Evolutionary conservation across 2,329 filamentous ascomycete genomes (phyloP).

Genomic region (Phialocephala sp.): DNA sequence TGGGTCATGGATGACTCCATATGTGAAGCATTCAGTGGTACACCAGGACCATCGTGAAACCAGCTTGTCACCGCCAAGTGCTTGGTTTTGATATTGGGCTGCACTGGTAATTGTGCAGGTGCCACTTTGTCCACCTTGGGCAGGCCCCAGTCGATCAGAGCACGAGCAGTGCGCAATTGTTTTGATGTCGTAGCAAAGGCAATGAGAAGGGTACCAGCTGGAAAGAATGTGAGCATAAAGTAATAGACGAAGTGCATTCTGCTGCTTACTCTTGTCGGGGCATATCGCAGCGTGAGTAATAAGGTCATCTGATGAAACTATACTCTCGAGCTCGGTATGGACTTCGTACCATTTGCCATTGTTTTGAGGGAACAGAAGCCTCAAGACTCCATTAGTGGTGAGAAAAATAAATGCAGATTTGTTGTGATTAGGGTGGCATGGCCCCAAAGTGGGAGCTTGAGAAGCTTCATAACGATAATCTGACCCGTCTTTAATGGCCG

Average conservation of each 20-base stretch:
- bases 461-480: constrained; percentile 73
- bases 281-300: constrained; percentile 80
- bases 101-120: constrained; percentile 52
- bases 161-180: constrained; percentile 75
- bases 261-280: constrained; percentile 70
- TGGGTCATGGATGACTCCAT: constrained; percentile 60
- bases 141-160: constrained; percentile 76
- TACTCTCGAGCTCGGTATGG: constrained; percentile 74
- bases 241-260: not conserved
- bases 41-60: constrained; percentile 41
- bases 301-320: constrained; percentile 74
- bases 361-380: constrained; percentile 78
- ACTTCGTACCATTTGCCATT: constrained; percentile 75
- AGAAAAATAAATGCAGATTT: constrained; percentile 80
- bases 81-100: constrained; percentile 58
- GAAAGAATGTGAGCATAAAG: constrained; percentile 22
- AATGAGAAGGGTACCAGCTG: constrained; percentile 59
- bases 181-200: constrained; percentile 72
- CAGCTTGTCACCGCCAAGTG: constrained; percentile 64
- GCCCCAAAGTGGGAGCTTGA: constrained; percentile 69
- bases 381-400: constrained; percentile 74
- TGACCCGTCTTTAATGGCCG: constrained; percentile 65
- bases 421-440: constrained; percentile 72
- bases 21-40: constrained; percentile 47
- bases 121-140: constrained; percentile 62